Conservation (phyloP, 768 basidiomycete genomes). For the Lactarius hatsudake region DNA sequence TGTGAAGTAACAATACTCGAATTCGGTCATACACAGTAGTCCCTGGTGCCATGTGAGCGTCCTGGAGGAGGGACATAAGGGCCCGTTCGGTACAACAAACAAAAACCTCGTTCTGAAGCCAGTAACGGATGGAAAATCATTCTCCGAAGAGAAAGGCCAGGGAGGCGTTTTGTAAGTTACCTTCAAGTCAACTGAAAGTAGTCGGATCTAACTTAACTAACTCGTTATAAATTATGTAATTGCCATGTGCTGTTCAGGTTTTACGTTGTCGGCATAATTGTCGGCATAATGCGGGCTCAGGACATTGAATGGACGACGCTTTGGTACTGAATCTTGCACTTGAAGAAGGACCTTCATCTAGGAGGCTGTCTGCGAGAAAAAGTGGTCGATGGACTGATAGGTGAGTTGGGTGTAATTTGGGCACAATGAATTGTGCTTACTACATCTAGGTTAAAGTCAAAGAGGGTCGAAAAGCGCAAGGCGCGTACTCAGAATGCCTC, state of each 20-base stretch:
- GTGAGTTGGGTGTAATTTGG: constrained; percentile 8
- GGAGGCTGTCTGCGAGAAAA: constrained; percentile 15
- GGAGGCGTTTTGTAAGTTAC: no score
- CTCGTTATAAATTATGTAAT: not conserved
- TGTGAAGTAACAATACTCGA: not conserved
- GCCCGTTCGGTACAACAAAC: not conserved
- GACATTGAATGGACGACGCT: constrained; percentile 21
- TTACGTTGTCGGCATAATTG: not conserved
- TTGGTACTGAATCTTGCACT: constrained; percentile 25
- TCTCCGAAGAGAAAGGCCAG: no score
- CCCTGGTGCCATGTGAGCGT: not conserved
- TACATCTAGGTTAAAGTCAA: constrained; percentile 25
- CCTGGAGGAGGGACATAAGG: not conserved
- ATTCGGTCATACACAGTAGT: not conserved
- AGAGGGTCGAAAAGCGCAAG: constrained; percentile 25
- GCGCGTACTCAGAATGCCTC: not conserved
- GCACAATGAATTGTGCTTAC: not conserved
- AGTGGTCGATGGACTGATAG: constrained; percentile 28
- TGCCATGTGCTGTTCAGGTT: not conserved
- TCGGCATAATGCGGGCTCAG: no score
- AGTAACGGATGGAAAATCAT: not conserved
- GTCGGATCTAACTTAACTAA: no score
- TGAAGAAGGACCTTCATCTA: constrained; percentile 18
- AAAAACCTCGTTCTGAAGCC: not conserved
- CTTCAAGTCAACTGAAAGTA: no score